Conservation (phyloP, 352 stramenopile species). For the Globisporangium alternatum region DNA sequence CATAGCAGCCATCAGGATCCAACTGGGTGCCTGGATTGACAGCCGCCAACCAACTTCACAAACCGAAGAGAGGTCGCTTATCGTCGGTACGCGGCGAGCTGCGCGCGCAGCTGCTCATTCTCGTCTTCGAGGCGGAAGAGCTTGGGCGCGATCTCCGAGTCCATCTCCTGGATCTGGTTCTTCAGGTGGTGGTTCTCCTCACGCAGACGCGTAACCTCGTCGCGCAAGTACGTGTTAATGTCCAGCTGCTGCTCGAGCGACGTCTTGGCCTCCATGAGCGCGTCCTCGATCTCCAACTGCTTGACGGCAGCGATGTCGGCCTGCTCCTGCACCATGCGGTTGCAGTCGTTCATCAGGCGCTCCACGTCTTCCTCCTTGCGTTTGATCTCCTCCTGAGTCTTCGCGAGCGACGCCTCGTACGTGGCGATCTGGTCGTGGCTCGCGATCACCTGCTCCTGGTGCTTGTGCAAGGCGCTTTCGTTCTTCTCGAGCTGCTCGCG, state of each 20-base stretch:
- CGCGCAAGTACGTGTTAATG: conserved; percentile 81
- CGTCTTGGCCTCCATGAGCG: conserved; percentile 78
- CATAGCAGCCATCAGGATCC: neutral
- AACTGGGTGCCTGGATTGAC: too few relatives aligned
- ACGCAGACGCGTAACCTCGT: conserved; percentile 75
- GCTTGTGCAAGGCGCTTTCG: conserved; percentile 57
- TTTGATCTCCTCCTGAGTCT: conserved; percentile 60
- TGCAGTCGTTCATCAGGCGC: conserved; percentile 79
- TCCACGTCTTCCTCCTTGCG: conserved; percentile 81
- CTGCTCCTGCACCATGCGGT: conserved; percentile 84
- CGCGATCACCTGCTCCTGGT: conserved; percentile 63
- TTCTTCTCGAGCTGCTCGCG: conserved; percentile 68
- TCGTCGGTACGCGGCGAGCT: conserved; percentile 17
- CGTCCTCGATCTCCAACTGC: conserved; percentile 83
- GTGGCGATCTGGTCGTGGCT: conserved; percentile 63
- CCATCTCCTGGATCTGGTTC: conserved; percentile 86
- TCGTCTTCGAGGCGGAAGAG: conserved; percentile 82
- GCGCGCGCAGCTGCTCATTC: conserved; percentile 62
- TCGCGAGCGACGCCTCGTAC: conserved; percentile 67
- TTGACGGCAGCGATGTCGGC: conserved; percentile 72
- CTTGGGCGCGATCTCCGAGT: conserved; percentile 80
- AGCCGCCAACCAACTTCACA: neutral
- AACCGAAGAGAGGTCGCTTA: neutral
- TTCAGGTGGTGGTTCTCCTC: conserved; percentile 85
- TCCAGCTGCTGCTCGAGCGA: conserved; percentile 83